Percentiles rank a stretch among this genome's conserved stretches.
Conservation (phyloP, 2,329 filamentous ascomycete genomes). For the Arthrocladium fulminans region DNA sequence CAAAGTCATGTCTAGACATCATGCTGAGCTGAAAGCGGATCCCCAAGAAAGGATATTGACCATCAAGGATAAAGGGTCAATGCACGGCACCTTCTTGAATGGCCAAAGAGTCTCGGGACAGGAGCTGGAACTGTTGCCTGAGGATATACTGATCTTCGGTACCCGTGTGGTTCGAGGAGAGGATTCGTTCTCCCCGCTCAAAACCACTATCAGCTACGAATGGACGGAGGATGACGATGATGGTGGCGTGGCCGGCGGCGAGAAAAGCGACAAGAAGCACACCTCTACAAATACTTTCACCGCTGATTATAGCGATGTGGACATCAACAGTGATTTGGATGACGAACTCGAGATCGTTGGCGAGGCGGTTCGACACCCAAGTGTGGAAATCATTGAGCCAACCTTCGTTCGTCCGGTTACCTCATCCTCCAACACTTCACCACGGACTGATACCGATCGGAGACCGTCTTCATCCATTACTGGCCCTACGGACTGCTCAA, state of each 20-base stretch:
- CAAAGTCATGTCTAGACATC: constrained; percentile 39
- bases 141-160: constrained; percentile 40
- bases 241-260: too few species aligned
- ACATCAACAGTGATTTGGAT: constrained; percentile 13
- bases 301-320: constrained; percentile 30
- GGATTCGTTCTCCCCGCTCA: constrained; percentile 13
- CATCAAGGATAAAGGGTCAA: constrained; percentile 49
- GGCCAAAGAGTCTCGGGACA: constrained; percentile 32
- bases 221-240: not conserved
- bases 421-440: constrained; percentile 8
- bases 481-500: not conserved
- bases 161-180: constrained; percentile 41
- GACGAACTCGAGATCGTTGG: constrained; percentile 15
- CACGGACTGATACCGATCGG: not conserved
- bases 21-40: constrained; percentile 31
- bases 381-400: constrained; percentile 13
- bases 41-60: constrained; percentile 29
- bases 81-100: constrained; percentile 55
- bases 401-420: not conserved
- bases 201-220: not conserved
- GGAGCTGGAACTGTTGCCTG: constrained; percentile 26
- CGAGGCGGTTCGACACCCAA: constrained; percentile 14
- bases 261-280: not conserved
- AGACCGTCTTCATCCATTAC: not conserved
- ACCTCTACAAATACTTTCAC: constrained; percentile 30